A percentile compares a stretch with the other conserved stretches of the same genome.
These are phyloP conservation scores for Trichoderma atroviride DNA, from an alignment of 2,329 filamentous ascomycete species.

Conservation along the genomic window DNA sequence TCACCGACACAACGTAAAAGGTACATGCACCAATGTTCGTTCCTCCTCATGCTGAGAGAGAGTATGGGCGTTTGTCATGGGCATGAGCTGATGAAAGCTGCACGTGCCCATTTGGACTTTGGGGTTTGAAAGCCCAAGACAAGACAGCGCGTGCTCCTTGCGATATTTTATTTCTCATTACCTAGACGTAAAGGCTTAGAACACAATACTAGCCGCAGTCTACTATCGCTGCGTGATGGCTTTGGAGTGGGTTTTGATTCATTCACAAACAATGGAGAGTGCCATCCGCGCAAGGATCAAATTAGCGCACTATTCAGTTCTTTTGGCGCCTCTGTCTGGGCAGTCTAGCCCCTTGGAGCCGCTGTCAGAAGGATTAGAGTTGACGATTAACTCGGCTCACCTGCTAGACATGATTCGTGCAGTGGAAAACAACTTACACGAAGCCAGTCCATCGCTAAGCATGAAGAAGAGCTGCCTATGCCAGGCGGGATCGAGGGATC, in stretches of 20 bases:
- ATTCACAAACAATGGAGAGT: background rate
- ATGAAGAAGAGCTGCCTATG: background rate
- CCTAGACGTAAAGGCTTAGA: background rate
- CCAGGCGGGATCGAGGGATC: background rate
- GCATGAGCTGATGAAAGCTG: background rate
- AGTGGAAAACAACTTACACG: background rate
- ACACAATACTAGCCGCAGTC: background rate
- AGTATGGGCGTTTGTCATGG: background rate
- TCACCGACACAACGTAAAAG: background rate
- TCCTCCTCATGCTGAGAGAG: background rate
- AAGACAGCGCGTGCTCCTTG: background rate
- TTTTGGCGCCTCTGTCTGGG: background rate
- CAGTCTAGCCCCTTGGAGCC: background rate
- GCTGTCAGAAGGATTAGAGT: conserved; percentile 5
- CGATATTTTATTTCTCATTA: background rate
- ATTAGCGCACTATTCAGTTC: background rate
- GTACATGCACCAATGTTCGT: background rate
- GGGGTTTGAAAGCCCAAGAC: background rate
- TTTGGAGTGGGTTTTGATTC: background rate
- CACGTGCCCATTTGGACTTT: background rate
- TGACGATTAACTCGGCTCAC: conserved; percentile 7
- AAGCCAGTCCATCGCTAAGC: background rate
- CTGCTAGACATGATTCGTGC: background rate
- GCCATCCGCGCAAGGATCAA: background rate
- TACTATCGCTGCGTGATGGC: background rate